These are phyloP conservation scores for Penicillium argentinense DNA, from an alignment of 495 filamentous ascomycete genomes.

Conservation along the genomic window DNA sequence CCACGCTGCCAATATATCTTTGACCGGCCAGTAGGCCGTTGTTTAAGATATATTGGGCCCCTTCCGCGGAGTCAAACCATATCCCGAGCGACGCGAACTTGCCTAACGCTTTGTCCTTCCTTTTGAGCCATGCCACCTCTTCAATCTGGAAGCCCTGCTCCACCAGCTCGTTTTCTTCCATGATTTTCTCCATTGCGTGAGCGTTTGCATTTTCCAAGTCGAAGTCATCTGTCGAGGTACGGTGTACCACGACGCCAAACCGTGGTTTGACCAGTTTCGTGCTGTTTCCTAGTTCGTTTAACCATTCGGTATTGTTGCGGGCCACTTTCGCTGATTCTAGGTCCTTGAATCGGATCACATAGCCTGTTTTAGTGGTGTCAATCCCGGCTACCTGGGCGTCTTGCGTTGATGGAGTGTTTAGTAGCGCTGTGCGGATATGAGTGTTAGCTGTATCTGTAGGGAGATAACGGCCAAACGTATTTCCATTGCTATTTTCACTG, in stretches of 20 bases:
- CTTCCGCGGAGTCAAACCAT: slow-evolving; percentile 24
- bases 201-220: slow-evolving; percentile 8
- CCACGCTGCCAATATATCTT: slow-evolving; percentile 21
- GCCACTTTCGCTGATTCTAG: slow-evolving; percentile 14
- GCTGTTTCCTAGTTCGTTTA: slow-evolving; percentile 14
- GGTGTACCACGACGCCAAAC: slow-evolving; percentile 22
- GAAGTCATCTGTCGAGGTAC: slow-evolving; percentile 22
- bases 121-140: slow-evolving; percentile 23
- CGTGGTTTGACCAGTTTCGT: slow-evolving; percentile 21
- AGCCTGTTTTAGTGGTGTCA: slow-evolving; percentile 21
- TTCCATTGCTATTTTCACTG: slow-evolving; percentile 10
- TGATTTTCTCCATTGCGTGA: slow-evolving; percentile 20
- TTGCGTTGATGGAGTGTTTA: slow-evolving; percentile 11
- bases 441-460: slow-evolving; percentile 13
- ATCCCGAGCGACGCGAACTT: slow-evolving; percentile 20
- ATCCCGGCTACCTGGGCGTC: slow-evolving; percentile 15
- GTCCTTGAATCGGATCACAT: slow-evolving; percentile 24
- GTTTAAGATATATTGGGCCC: slow-evolving; percentile 18
- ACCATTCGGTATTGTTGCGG: slow-evolving; percentile 14
- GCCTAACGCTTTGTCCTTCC: slow-evolving; percentile 18
- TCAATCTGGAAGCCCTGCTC: slow-evolving; percentile 21
- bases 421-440: slow-evolving; percentile 14
- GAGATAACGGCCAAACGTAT: slow-evolving; percentile 21
- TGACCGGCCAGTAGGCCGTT: slow-evolving; percentile 23
- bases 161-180: slow-evolving; percentile 21